Evolutionary conservation across 495 filamentous ascomycete genomes (phyloP).

Genomic region (Entonaema liquescens): DNA sequence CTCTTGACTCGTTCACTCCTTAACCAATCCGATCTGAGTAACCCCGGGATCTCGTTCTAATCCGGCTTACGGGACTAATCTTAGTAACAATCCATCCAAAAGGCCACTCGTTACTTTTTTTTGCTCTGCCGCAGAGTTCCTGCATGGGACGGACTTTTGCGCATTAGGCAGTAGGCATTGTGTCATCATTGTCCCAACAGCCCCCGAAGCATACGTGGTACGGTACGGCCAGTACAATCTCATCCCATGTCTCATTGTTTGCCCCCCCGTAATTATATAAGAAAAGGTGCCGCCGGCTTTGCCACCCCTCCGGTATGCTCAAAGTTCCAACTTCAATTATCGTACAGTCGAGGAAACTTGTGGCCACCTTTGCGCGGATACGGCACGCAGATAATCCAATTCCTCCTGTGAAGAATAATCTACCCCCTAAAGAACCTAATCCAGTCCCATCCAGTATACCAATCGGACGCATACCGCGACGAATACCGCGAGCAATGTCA

Average conservation of each 20-base stretch:
- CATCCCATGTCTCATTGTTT: conserved; percentile 30
- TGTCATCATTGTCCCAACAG: conserved; percentile 28
- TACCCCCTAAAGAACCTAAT: conserved; percentile 23
- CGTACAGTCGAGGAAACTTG: conserved; percentile 44
- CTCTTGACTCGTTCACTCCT: conserved; percentile 27
- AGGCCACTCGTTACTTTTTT: neutral
- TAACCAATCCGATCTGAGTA: conserved; percentile 6
- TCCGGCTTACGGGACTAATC: conserved; percentile 5
- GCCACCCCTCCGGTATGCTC: conserved; percentile 46
- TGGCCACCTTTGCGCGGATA: conserved; percentile 40
- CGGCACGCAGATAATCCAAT: conserved; percentile 29
- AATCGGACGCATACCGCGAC: conserved; percentile 17
- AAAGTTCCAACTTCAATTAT: conserved; percentile 41
- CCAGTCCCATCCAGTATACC: conserved; percentile 32
- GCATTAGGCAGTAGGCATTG: conserved; percentile 22
- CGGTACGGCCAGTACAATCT: neutral
- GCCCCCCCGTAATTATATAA: conserved; percentile 37
- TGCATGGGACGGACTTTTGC: conserved; percentile 29
- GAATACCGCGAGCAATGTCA: conserved; percentile 24
- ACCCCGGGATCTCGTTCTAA: neutral
- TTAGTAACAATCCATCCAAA: conserved; percentile 22
- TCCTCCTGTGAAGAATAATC: conserved; percentile 21
- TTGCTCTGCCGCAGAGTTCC: conserved; percentile 6
- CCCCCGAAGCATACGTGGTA: neutral
- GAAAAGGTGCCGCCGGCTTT: conserved; percentile 35